These are phyloP conservation scores for Didymella sp. DNA, from an alignment of 2,329 filamentous ascomycete species.

Conservation along the genomic window DNA sequence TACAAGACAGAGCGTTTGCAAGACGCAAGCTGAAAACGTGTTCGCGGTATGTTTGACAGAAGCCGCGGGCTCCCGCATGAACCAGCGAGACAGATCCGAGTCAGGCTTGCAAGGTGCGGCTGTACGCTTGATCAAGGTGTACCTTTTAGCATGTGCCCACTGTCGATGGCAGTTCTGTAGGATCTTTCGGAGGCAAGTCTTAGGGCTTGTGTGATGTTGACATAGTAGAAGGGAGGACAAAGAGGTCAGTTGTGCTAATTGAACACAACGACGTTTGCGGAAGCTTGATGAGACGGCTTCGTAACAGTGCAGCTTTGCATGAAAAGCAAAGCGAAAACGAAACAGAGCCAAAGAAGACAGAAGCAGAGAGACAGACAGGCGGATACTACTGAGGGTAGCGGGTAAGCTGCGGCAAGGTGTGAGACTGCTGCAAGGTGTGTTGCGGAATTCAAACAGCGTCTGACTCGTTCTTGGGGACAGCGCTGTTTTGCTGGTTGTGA, in stretches of 20 bases:
- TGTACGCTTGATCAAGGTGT: conserved; percentile 35
- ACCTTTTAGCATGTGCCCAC: conserved; percentile 47
- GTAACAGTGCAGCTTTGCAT: conserved; percentile 40
- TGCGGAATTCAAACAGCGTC: conserved; percentile 43
- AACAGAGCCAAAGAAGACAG: conserved; percentile 36
- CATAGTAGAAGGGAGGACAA: conserved; percentile 44
- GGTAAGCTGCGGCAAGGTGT: conserved; percentile 24
- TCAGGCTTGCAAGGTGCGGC: conserved; percentile 42
- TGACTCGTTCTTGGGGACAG: conserved; percentile 38
- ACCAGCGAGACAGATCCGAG: conserved; percentile 42
- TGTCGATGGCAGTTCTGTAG: conserved; percentile 27
- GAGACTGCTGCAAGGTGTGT: conserved; percentile 38
- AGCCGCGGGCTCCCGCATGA: conserved; percentile 38
- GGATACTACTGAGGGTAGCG: conserved; percentile 38
- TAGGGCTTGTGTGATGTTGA: conserved; percentile 39
- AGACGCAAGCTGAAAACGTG: conserved; percentile 50
- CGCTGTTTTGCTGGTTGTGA: conserved; percentile 26
- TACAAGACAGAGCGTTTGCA: conserved; percentile 51
- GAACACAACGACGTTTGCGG: conserved; percentile 44
- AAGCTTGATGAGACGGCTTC: conserved; percentile 43
- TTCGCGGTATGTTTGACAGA: conserved; percentile 47
- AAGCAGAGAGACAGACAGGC: conserved; percentile 44
- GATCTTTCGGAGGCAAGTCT: conserved; percentile 32
- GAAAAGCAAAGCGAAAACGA: conserved; percentile 44
- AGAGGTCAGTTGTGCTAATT: conserved; percentile 39